Base-by-base conservation (phyloP, 164 flowering plant genomes). In the Sedum album region DNA sequence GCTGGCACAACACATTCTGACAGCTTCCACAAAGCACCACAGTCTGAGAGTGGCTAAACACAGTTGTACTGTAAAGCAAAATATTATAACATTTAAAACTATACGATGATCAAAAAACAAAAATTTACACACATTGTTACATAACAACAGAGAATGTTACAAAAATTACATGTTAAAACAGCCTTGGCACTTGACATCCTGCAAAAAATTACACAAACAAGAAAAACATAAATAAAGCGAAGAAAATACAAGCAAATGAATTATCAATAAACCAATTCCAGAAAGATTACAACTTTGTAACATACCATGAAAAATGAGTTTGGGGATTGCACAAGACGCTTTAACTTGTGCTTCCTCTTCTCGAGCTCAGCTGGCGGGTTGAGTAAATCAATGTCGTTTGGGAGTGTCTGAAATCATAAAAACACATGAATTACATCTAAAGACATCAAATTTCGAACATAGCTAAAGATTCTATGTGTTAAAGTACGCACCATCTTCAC, bases 1-100 rank as follows among this genome's bases (percentile, higher is more conserved):
- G 70, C 62, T 68, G 70, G 62, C 70, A 68, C 61, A 68, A 44
- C 0, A 68, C 70, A 21, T 55, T 68, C 38, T 68, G 70, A 33
- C 70, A 68, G 41, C 55, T 68, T 18, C 70, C 70, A 30, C 68
- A 26, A 18, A 65, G 68, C 60, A 61, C 66, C 41, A 60, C 55
- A 11, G 70, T 68, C 20, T 53, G 51, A 1, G 53, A 26, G 62
- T 68, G 65, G 18, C 65, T 61, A 11, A 61, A 61, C 18, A 61
- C 65, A 30, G 65, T 61, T 0, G 65, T 61, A 5, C 65, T 61
- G 46, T 10, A 38, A 38, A 38, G 10, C 41, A 38, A 38, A 38
- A 38, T n/a, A n/a, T n/a, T n/a, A n/a, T n/a, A n/a, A n/a, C n/a
- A n/a, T n/a, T n/a, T n/a, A n/a, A n/a, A n/a, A n/a, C n/a, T n/a